These are phyloP conservation scores for Tricholoma matsutake DNA, from an alignment of 768 basidiomycete species.

Conservation along the genomic window DNA sequence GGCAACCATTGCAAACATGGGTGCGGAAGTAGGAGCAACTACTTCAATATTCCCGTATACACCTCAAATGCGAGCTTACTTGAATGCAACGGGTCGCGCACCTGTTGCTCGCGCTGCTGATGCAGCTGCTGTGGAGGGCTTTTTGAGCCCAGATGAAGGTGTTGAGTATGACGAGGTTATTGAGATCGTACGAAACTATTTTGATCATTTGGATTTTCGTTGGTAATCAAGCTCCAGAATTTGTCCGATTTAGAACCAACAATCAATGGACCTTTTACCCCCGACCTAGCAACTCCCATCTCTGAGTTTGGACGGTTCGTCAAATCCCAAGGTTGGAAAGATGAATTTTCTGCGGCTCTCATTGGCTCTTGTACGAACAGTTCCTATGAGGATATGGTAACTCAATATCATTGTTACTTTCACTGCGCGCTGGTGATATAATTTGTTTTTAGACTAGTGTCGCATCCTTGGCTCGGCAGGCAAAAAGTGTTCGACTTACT, in stretches of 20 bases:
- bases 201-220: neutral
- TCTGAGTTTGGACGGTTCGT: slow-evolving; percentile 84
- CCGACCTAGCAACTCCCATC: slow-evolving; percentile 91
- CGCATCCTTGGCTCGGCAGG: slow-evolving; percentile 88
- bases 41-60: slow-evolving; percentile 98
- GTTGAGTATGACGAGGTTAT: slow-evolving; percentile 95
- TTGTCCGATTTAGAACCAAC: slow-evolving; percentile 86
- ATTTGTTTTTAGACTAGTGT: slow-evolving; percentile 70
- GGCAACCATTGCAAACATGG: slow-evolving; percentile 98
- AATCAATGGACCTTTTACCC: slow-evolving; percentile 97
- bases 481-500: slow-evolving; percentile 76
- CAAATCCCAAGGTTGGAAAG: slow-evolving; percentile 87
- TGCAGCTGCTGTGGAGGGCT: slow-evolving; percentile 71
- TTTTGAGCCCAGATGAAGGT: slow-evolving; percentile 78
- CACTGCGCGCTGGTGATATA: slow-evolving; percentile 8
- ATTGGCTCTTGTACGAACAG: slow-evolving; percentile 99
- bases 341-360: slow-evolving; percentile 84
- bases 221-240: slow-evolving; percentile 47
- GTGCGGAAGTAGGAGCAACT: slow-evolving; percentile 99
- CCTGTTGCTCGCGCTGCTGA: slow-evolving; percentile 88
- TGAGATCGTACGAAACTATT: slow-evolving; percentile 66
- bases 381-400: slow-evolving; percentile 93
- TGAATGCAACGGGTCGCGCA: slow-evolving; percentile 84
- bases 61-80: slow-evolving; percentile 82
- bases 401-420: neutral